Evolutionary conservation across 2,329 filamentous ascomycete genomes (phyloP), one percentile per base, ranked within the genome.

Genomic region (Rhynchosporium secalis): DNA sequence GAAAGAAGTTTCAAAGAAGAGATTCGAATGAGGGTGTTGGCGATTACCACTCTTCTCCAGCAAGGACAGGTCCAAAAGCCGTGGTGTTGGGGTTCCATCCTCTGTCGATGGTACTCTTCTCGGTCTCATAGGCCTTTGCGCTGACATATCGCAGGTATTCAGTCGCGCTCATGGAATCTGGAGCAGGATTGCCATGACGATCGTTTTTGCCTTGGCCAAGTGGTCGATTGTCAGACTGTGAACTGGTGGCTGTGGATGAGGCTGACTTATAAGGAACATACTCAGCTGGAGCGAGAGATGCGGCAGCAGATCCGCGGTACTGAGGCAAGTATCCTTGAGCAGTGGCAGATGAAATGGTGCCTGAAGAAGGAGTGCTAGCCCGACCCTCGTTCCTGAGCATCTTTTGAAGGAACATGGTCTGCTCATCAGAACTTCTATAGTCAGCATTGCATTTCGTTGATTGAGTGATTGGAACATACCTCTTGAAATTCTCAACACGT

Each of bases 311-410:
- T 36, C 72, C 73, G 43, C 69, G 66, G 51, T 73, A 73, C 46
- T 70, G 71, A 55, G 72, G 73, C 20, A 75, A 64, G 58, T 68
- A 73, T 29, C 73, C 73, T 58, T 71, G 70, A 58, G 71, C 73
- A 56, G 66, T 74, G 41, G 70, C 66, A 33, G 72, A 70, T 33
- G 73, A 72, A 40, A 75, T 56, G 12, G 67, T 63, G 46, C 71
- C 72, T n/a, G 70, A 70, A 38, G 71, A 58, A 40, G 68, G 67
- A 40, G 69, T 63, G 15, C 71, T 69, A 26, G 63, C 48, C 51
- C 66, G 66, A 31, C 64, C 54, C 49, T 62, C 64, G 36, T 70
- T 71, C 61, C 62, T 70, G n/a, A 75, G 64, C 66, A 75, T 72
- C 47, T 69, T 72, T 43, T 73, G 72, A 55, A 75, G 64, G 60